Conservation (phyloP, 1,284 basidiomycete species). For the Ganoderma lucidum region DNA sequence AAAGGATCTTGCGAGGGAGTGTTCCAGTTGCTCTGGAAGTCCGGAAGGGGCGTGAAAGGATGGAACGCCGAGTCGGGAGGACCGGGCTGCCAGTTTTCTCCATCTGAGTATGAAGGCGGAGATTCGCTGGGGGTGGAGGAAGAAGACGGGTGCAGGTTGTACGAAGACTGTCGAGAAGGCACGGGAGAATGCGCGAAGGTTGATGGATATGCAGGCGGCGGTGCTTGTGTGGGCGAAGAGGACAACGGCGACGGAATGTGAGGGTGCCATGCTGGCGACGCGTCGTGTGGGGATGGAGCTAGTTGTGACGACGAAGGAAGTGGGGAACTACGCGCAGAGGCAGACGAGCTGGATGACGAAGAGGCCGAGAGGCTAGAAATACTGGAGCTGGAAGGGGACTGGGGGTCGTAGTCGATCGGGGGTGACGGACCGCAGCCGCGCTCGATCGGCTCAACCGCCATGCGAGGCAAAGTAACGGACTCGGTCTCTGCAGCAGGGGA, state of each 20-base stretch:
- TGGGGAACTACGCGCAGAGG: slow-evolving; percentile 4
- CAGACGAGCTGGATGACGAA: neutral
- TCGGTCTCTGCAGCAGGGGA: neutral
- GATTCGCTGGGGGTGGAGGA: slow-evolving; percentile 22
- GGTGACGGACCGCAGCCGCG: slow-evolving; percentile 30
- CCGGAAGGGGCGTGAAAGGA: slow-evolving; percentile 12
- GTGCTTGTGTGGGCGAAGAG: slow-evolving; percentile 64
- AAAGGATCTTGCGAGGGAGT: slow-evolving; percentile 9
- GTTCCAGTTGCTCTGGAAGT: slow-evolving; percentile 12
- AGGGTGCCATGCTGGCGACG: slow-evolving; percentile 62
- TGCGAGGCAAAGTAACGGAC: neutral
- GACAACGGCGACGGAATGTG: slow-evolving; percentile 66
- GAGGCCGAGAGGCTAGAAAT: slow-evolving; percentile 12
- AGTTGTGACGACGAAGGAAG: neutral
- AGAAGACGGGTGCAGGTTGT: slow-evolving; percentile 8
- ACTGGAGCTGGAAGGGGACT: slow-evolving; percentile 15
- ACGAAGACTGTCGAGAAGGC: slow-evolving; percentile 10
- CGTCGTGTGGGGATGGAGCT: slow-evolving; percentile 25
- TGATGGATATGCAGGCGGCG: slow-evolving; percentile 19
- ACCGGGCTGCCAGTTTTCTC: slow-evolving; percentile 16
- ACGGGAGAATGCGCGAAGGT: slow-evolving; percentile 12
- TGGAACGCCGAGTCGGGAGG: slow-evolving; percentile 9
- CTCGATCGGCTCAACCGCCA: slow-evolving; percentile 11
- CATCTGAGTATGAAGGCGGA: slow-evolving; percentile 26
- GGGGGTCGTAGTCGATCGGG: slow-evolving; percentile 27